These are phyloP conservation scores for Penicillium sp. DNA, from an alignment of 2,329 filamentous ascomycete genomes.

Conservation along the genomic window DNA sequence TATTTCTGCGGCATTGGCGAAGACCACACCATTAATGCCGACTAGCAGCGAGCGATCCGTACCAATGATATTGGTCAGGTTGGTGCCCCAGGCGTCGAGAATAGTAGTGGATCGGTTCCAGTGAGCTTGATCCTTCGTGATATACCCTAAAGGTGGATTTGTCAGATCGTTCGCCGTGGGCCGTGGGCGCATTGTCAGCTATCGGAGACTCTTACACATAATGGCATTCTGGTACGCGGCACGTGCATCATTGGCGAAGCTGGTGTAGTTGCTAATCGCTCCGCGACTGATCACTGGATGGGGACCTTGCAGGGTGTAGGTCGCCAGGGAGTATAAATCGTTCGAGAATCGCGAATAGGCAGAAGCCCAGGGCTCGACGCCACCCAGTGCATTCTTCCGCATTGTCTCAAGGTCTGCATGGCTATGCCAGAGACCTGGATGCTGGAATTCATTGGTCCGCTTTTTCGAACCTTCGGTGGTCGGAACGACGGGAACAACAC, in stretches of 20 bases:
- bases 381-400: slow-evolving; percentile 14
- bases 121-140: slow-evolving; percentile 41
- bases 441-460: slow-evolving; percentile 1
- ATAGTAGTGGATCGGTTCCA: slow-evolving; percentile 40
- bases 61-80: slow-evolving; percentile 19
- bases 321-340: slow-evolving; percentile 29
- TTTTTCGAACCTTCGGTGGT: background rate
- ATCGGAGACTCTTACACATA: slow-evolving; percentile 30
- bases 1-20: slow-evolving; percentile 49
- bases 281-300: slow-evolving; percentile 27
- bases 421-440: slow-evolving; percentile 31
- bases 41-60: slow-evolving; percentile 38
- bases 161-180: background rate
- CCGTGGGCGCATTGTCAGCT: background rate
- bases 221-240: slow-evolving; percentile 47
- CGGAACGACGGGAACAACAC: background rate
- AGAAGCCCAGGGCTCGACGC: slow-evolving; percentile 31
- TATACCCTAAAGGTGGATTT: slow-evolving; percentile 33
- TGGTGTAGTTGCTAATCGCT: slow-evolving; percentile 38
- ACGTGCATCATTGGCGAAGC: slow-evolving; percentile 40
- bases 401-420: slow-evolving; percentile 27
- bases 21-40: slow-evolving; percentile 43
- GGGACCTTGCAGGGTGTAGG: slow-evolving; percentile 13
- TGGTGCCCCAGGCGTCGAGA: slow-evolving; percentile 33
- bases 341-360: slow-evolving; percentile 35